phyloP scores from a whole-genome alignment of 2,329 filamentous ascomycete species.

The Periconia sp. region DNA sequence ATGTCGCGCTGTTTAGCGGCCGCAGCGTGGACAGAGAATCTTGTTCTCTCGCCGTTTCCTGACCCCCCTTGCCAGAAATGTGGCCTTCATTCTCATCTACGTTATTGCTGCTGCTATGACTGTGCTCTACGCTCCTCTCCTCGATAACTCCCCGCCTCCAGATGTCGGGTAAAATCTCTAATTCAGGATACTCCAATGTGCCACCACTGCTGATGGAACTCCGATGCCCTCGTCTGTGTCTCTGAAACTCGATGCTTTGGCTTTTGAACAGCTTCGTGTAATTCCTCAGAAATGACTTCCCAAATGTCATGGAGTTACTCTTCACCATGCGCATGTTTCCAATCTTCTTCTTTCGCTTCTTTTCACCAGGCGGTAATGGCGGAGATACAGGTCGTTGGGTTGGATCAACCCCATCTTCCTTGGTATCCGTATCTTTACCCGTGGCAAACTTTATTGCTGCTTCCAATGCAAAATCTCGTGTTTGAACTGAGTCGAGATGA shows the following conservation, averaged over 20 bases:
- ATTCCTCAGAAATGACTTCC: constrained; percentile 45
- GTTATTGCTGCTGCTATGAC: background rate
- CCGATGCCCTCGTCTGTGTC: constrained; percentile 47
- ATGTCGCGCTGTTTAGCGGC: constrained; percentile 25
- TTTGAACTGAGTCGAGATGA: constrained; percentile 39
- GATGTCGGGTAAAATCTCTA: constrained; percentile 49
- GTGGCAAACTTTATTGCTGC: constrained; percentile 27
- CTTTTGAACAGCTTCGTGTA: constrained; percentile 48
- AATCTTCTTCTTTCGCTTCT: constrained; percentile 56
- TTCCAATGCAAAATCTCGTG: constrained; percentile 48
- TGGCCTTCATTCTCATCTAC: constrained; percentile 1
- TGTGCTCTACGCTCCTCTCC: constrained; percentile 7
- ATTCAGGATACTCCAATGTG: constrained; percentile 48
- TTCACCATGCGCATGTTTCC: constrained; percentile 69
- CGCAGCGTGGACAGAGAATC: constrained; percentile 30
- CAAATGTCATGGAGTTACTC: constrained; percentile 47
- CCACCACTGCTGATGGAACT: constrained; percentile 47
- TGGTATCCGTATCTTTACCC: constrained; percentile 10
- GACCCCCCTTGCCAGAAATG: constrained; percentile 6
- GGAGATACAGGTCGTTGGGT: constrained; percentile 21
- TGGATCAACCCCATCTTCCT: constrained; percentile 31
- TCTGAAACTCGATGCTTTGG: constrained; percentile 41
- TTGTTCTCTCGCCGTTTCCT: constrained; percentile 14
- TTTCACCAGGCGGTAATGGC: constrained; percentile 22
- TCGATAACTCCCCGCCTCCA: constrained; percentile 21